phyloP scores from a whole-genome alignment of 176 grass and related monocot genomes.

The Poa annua region DNA sequence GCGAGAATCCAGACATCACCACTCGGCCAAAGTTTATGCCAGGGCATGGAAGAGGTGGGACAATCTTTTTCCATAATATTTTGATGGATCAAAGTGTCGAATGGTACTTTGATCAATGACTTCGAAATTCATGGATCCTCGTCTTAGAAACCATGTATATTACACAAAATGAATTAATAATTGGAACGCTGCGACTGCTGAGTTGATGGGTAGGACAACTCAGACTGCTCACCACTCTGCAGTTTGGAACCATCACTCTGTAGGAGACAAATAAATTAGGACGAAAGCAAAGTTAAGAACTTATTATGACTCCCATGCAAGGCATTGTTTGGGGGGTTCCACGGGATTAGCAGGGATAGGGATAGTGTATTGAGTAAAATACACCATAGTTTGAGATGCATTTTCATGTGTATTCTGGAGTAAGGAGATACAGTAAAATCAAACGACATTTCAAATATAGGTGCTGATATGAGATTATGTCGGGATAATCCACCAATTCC shows the following conservation, averaged over 20 bases:
- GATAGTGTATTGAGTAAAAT: no score
- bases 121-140: constrained; percentile 18
- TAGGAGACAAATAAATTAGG: constrained; percentile 37
- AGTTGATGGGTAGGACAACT: constrained; percentile 53
- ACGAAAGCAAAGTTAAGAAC: not conserved
- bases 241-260: constrained; percentile 58
- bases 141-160: not conserved
- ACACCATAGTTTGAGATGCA: no score
- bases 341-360: no score
- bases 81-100: not conserved
- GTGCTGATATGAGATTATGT: no score
- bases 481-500: no score
- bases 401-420: no score
- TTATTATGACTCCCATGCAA: not conserved
- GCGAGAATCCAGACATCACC: not conserved
- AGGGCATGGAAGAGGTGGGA: constrained; percentile 2
- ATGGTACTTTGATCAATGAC: constrained; percentile 5
- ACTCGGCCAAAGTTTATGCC: constrained; percentile 1
- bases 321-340: no score
- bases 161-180: constrained; percentile 34
- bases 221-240: constrained; percentile 54
- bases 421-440: no score
- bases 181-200: constrained; percentile 54
- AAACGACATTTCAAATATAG: no score
- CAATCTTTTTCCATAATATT: not conserved